Base-by-base conservation (phyloP, 2,329 filamentous ascomycete genomes). In the Aspergillus brunneoviolaceus region DNA sequence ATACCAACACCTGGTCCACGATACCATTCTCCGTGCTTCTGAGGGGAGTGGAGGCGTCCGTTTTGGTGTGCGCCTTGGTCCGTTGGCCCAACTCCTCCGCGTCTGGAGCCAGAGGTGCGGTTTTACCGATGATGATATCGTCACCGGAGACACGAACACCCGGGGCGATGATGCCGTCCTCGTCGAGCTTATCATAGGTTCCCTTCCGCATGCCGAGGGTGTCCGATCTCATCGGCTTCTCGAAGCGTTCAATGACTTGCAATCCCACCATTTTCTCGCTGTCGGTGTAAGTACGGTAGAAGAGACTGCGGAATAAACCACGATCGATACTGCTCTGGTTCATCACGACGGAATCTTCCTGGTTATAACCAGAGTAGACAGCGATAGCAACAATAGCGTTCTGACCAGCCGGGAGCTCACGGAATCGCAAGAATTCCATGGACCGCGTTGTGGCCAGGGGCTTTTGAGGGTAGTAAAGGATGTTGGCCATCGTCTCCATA, bases 281-380 rank as follows among this genome's bases (percentile, higher is more conserved):
- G 72, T 99, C 95, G 33, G 92, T 96, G 78, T 99, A 99, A 11
- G 94, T 92, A 68, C 96, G 89, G 85, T 96, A 99, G 82, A 98
- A 99, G 57, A 99, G 80, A 85, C 92, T 97, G 72, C 96, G 87
- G 88, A 99, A 99, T 4, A 99, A 84, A 64, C 95, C 95, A 72
- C 95, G 90, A 77, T 99, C 95, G 71, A 99, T 98, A 77, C 92
- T 96, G 80, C 92, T 97, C 81, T 99, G 95, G 77, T 99, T 99
- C 95, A 99, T 98, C 71, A 99, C 96, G 67, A 99, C 94, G 67
- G 95, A 99, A 87, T 99, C 95, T 92, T 99, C 95, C 76, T 99
- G 96, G 78, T 99, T 99, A 82, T 99, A 99, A 61, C 95, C 95
- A 57, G 93, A 96, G 79, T 99, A 99, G 76, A 91, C 96, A 61